Percentiles rank a stretch among this genome's conserved stretches.
These are phyloP conservation scores for Fusarium nurragi DNA, from an alignment of 2,329 filamentous ascomycete species.

Conservation along the genomic window DNA sequence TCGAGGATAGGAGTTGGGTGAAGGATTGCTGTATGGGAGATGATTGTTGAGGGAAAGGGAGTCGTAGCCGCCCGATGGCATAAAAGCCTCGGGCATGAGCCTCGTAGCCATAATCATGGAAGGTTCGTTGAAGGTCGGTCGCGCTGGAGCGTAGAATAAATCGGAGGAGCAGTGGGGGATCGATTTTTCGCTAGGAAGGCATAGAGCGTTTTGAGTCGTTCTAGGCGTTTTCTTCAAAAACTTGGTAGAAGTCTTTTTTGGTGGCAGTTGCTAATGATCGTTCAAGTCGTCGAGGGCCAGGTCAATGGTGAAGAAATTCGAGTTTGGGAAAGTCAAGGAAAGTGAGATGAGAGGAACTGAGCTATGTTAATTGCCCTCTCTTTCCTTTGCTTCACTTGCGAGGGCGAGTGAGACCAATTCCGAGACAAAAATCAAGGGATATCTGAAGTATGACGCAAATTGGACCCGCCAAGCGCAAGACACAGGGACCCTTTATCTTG, in stretches of 20 bases:
- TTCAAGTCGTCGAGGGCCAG: background rate
- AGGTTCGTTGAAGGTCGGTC: conserved; percentile 18
- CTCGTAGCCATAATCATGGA: conserved; percentile 41
- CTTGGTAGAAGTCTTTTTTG: background rate
- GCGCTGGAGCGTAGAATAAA: conserved; percentile 27
- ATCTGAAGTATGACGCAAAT: conserved; percentile 42
- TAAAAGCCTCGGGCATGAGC: conserved; percentile 42
- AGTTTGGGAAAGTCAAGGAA: background rate
- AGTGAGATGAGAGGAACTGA: background rate
- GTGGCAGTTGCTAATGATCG: conserved; percentile 6
- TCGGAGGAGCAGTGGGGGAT: conserved; percentile 26
- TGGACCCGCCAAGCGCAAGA: conserved; percentile 38
- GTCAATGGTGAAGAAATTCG: background rate
- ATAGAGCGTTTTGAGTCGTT: conserved; percentile 27
- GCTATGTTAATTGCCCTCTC: conserved; percentile 1
- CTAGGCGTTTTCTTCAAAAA: conserved; percentile 17
- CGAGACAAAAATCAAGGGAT: conserved; percentile 27
- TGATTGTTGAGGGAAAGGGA: conserved; percentile 32
- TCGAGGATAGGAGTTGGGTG: conserved; percentile 35
- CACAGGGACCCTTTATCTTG: conserved; percentile 40
- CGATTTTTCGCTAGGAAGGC: conserved; percentile 34
- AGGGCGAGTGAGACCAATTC: conserved; percentile 19
- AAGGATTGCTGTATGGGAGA: conserved; percentile 26
- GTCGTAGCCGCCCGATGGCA: conserved; percentile 44
- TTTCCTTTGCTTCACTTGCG: conserved; percentile 2